phyloP scores from a whole-genome alignment of 2,329 filamentous ascomycete genomes.

The Tolypocladium guangdongense region DNA sequence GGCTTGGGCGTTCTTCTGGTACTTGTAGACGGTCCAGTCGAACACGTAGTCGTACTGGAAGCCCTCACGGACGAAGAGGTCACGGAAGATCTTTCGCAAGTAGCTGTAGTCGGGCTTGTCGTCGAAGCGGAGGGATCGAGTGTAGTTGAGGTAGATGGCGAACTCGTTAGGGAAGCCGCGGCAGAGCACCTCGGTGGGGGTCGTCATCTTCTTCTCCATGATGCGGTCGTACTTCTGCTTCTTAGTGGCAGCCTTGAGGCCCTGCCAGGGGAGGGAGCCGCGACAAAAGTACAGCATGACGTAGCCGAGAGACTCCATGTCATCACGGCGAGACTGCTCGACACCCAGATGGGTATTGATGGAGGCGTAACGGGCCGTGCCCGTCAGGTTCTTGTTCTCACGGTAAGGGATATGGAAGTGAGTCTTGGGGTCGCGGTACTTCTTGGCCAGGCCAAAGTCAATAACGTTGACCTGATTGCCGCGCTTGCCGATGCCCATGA shows the following conservation, averaged over 20 bases:
- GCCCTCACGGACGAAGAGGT: slow-evolving; percentile 95
- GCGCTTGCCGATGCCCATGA: slow-evolving; percentile 98
- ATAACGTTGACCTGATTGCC: slow-evolving; percentile 99
- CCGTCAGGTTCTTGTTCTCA: slow-evolving; percentile 99
- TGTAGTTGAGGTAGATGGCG: slow-evolving; percentile 99
- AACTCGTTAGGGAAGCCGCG: slow-evolving; percentile 99
- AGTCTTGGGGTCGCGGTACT: slow-evolving; percentile 98
- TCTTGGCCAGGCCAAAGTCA: slow-evolving; percentile 98
- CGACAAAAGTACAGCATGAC: slow-evolving; percentile 99
- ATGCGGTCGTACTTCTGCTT: slow-evolving; percentile 99
- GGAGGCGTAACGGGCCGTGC: slow-evolving; percentile 94
- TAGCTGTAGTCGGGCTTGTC: slow-evolving; percentile 99
- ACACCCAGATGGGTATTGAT: slow-evolving; percentile 99
- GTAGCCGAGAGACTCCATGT: slow-evolving; percentile 98
- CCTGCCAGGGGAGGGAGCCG: slow-evolving; percentile 97
- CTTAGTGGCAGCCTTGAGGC: slow-evolving; percentile 95
- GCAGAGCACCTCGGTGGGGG: slow-evolving; percentile 95
- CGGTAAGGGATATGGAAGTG: slow-evolving; percentile 99
- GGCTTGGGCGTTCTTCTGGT: slow-evolving; percentile 97
- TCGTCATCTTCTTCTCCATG: slow-evolving; percentile 99
- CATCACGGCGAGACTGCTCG: slow-evolving; percentile 96
- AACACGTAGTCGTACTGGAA: slow-evolving; percentile 99
- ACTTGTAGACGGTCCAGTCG: slow-evolving; percentile 99
- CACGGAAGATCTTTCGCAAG: slow-evolving; percentile 99
- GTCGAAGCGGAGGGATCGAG: slow-evolving; percentile 93